Evolutionary conservation across 2,329 filamentous ascomycete species (phyloP).

Genomic region (Incumbomyces lentus): DNA sequence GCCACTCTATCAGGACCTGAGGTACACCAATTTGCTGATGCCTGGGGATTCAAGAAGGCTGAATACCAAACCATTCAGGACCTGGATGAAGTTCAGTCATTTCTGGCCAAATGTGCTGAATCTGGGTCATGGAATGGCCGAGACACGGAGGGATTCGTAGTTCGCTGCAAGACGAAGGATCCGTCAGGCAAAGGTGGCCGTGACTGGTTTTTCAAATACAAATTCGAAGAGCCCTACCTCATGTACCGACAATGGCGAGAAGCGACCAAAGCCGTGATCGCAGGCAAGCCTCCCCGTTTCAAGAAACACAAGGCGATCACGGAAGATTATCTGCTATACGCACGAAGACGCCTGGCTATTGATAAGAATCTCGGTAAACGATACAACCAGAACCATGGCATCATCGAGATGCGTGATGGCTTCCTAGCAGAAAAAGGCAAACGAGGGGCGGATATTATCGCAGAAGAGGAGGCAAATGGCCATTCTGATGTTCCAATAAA

Average conservation of each 20-base stretch:
- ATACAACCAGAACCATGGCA: slow-evolving; percentile 85
- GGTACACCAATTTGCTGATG: slow-evolving; percentile 81
- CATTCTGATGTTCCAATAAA: slow-evolving; percentile 8
- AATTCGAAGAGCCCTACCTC: slow-evolving; percentile 96
- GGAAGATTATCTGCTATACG: slow-evolving; percentile 78
- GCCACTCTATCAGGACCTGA: slow-evolving; percentile 69
- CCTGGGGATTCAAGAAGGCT: slow-evolving; percentile 90
- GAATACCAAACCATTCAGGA: slow-evolving; percentile 69
- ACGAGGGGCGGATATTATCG: slow-evolving; percentile 82
- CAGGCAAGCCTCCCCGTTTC: slow-evolving; percentile 60
- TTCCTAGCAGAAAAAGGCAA: slow-evolving; percentile 76
- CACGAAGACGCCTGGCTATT: slow-evolving; percentile 58
- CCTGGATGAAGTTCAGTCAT: slow-evolving; percentile 61
- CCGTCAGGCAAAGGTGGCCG: slow-evolving; percentile 37
- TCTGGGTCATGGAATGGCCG: slow-evolving; percentile 82
- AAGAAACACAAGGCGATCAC: slow-evolving; percentile 87
- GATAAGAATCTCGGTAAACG: slow-evolving; percentile 57
- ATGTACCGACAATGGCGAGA: slow-evolving; percentile 99
- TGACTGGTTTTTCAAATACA: slow-evolving; percentile 99
- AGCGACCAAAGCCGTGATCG: slow-evolving; percentile 82
- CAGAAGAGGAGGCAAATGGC: slow-evolving; percentile 49
- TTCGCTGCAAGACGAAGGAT: slow-evolving; percentile 64
- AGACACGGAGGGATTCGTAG: slow-evolving; percentile 93
- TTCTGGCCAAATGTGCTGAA: slow-evolving; percentile 76
- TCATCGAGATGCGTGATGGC: slow-evolving; percentile 79